Base-by-base conservation (phyloP, 441 rosid genomes). In the Codiaeum variegatum region DNA sequence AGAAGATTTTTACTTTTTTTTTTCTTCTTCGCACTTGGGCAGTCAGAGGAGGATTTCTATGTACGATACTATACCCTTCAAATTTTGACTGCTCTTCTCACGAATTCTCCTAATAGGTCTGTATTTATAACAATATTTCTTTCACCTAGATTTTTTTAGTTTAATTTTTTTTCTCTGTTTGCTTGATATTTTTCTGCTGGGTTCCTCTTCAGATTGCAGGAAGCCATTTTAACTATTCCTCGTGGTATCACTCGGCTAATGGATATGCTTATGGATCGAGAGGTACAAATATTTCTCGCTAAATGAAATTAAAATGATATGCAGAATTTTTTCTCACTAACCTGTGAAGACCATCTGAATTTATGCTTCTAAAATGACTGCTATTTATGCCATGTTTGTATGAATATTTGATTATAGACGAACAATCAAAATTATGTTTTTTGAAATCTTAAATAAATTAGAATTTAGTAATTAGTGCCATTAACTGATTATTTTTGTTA, bases 261-360 rank as follows among this genome's bases (percentile, higher is more conserved):
- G 99, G 99, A 95, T 80, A 92, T 95, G 99, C 93, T 95, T 75
- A 90, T 92, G 97, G 99, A 92, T 81, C 94, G 98, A 69, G 99
- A 95, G 99, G 99, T 95, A 82, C 69, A 62, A 66, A 72, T 62
- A 61, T 72, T 54, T 23, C 51, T 16, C 29, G 13, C 26, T 16
- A 16, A 66, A 58, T 42, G 69, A 42, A 51, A 54, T 49, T 70
- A 49, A 29, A 59, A 28, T 19, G 23, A 31, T 21, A 66, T 46
- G 65, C 65, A 31, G 28, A 34, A 9, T 47, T 56, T 71, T 46
- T 60, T 60, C 28, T 44, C 29, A 47, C 10, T 10, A 40, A 32
- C 49, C 23, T 70, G 36, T 1, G 31, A 19, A n/a, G 71, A 29
- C 29, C 34, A 2, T 32, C 62, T 21, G 5, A n/a, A 18, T 51